These are phyloP conservation scores for Vicia villosa DNA, from an alignment of 306 rosid species.

Conservation along the genomic window DNA sequence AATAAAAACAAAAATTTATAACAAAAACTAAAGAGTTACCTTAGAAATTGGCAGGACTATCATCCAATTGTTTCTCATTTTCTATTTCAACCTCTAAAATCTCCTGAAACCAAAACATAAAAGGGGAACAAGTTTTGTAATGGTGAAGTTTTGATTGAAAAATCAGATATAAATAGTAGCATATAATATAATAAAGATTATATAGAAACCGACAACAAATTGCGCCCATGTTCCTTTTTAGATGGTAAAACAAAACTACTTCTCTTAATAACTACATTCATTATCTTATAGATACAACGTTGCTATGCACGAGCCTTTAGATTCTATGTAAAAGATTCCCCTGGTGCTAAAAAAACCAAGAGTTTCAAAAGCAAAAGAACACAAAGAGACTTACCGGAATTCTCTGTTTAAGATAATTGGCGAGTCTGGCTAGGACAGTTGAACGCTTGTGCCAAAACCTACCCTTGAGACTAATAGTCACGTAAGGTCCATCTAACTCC, in stretches of 20 bases:
- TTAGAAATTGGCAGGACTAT: conserved; percentile 83
- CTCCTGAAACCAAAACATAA: conserved; percentile 55
- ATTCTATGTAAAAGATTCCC: too few species aligned
- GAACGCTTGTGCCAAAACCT: conserved; percentile 94
- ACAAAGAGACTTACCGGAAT: conserved; percentile 67
- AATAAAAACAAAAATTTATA: too few species aligned
- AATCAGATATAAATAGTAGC: too few species aligned
- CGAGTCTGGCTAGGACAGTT: conserved; percentile 68
- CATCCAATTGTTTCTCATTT: conserved; percentile 94
- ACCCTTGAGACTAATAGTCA: conserved; percentile 83
- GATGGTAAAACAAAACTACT: too few species aligned
- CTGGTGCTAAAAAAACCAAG: too few species aligned
- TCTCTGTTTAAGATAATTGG: conserved; percentile 80
- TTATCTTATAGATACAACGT: too few species aligned
- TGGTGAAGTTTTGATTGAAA: not conserved
- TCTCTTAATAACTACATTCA: too few species aligned
- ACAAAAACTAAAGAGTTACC: not conserved
- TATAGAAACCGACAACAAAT: too few species aligned
- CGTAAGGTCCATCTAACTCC: conserved; percentile 87
- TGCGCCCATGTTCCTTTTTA: too few species aligned
- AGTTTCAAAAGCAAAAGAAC: too few species aligned
- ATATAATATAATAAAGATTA: too few species aligned
- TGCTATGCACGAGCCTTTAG: too few species aligned
- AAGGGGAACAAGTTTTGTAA: not conserved
- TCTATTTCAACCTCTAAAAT: conserved; percentile 92